A percentile compares a stretch with the other conserved stretches of the same genome.
Conservation (phyloP, 75 land plant genomes). For the Sequoia sempervirens region DNA sequence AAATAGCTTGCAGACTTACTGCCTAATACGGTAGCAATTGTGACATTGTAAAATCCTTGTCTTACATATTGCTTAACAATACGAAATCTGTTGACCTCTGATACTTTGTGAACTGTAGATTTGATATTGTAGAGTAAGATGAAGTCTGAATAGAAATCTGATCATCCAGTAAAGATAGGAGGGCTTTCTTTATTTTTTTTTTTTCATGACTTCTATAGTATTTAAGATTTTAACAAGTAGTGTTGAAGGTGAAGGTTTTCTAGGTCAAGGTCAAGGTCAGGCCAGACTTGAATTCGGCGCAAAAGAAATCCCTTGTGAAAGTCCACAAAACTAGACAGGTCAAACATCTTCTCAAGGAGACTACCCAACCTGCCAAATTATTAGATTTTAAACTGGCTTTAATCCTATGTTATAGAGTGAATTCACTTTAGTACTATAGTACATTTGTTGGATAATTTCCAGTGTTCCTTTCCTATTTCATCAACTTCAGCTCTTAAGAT, state of each 20-base stretch:
- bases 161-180: not conserved
- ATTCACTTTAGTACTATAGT: not conserved
- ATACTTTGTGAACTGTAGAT: not conserved
- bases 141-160: not conserved
- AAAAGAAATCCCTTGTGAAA: not conserved
- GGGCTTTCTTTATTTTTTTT: too few species aligned
- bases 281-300: not conserved
- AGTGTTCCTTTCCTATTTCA: not conserved
- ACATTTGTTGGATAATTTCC: not conserved
- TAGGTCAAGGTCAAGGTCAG: not conserved
- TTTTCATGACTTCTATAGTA: not conserved
- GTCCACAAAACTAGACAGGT: not conserved
- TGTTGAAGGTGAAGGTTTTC: not conserved
- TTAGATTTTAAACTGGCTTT: not conserved
- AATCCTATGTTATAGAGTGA: not conserved
- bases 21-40: not conserved
- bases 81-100: not conserved
- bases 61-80: not conserved
- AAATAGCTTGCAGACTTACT: not conserved
- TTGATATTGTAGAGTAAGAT: not conserved
- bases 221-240: not conserved
- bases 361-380: not conserved
- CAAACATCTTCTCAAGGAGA: not conserved
- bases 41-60: not conserved
- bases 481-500: not conserved